Base-by-base conservation (phyloP, 2,329 filamentous ascomycete genomes). In the Epichloe sp. region DNA sequence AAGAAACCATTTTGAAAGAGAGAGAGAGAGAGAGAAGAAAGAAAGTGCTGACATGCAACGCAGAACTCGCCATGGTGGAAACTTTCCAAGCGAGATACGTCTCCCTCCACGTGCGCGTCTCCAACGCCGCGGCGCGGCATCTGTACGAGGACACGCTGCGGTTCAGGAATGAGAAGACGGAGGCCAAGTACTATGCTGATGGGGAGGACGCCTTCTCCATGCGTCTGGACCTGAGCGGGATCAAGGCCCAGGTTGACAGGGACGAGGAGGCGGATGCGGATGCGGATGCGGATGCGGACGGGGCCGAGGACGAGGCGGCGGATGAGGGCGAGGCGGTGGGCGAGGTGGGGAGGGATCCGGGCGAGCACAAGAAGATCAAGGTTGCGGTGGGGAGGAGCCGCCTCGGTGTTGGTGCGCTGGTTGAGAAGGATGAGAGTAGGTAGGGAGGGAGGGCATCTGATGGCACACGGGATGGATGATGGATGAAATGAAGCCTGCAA, bases 201-300 rank as follows among this genome's bases (percentile, higher is more conserved):
- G 91, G 91, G 54, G 93, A 98, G 72, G 88, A 98, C 72, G 93
- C 93, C 38, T 95, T 83, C 65, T 86, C 82, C 64, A 98, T 98
- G 93, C 83, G 83, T 56, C 86, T 95, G 66, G 85, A 97, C 62
- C 77, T 98, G 43, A 72, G 78, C 53, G 73, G 76, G 57, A 75
- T 86, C 64, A 67, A 72, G 55, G 70, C 72, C 53, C 69, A 71
- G 62, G 62, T 72, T 49, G 56, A 58, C 14, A 54, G 55, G 17
- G 60, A n/a, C 6, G 44, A 57, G 17, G 55, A 56, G 14, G 60
- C 55, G 51, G 62, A 74, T 59, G 74, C 76, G 59, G 74, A 74
- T 59, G 74, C 76, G 59, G 74, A 63, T 26, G 60, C 58, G 6
- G 59, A 59, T n/a, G 60, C 57, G 10, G 62, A 62, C 7, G 50